Evolutionary conservation across 768 basidiomycete species (phyloP).

Genomic region (Collybia mongolica): DNA sequence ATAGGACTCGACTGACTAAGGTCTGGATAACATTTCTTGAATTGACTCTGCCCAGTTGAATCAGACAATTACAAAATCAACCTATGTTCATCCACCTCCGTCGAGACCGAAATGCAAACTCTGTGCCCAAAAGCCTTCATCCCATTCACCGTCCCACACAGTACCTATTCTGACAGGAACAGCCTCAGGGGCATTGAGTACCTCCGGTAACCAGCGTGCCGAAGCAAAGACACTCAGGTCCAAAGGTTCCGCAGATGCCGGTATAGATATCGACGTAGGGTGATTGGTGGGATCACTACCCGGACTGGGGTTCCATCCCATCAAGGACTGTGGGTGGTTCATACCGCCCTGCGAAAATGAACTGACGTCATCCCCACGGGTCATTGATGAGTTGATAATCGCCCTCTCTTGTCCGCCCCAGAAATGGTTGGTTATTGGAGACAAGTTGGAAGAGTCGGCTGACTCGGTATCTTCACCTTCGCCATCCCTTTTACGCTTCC

Average conservation of each 20-base stretch:
- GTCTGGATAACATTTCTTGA: too few species aligned
- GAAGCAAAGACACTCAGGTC: slow-evolving; percentile 5
- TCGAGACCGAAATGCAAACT: not conserved
- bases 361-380: not conserved
- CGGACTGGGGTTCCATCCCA: too few species aligned
- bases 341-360: not conserved
- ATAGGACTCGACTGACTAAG: too few species aligned
- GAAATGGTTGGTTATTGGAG: not conserved
- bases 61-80: too few species aligned
- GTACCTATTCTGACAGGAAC: slow-evolving; percentile 7
- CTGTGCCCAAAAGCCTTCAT: slow-evolving; percentile 5
- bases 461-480: slow-evolving; percentile 1
- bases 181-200: not conserved
- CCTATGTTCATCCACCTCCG: too few species aligned
- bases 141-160: slow-evolving; percentile 16
- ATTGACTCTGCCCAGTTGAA: too few species aligned
- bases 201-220: not conserved
- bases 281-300: too few species aligned
- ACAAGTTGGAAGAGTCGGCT: not conserved
- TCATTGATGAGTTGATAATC: not conserved
- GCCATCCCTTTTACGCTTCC: slow-evolving; percentile 19
- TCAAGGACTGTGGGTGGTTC: not conserved
- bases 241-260: slow-evolving; percentile 5
- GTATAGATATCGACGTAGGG: not conserved
- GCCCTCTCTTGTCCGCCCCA: too few species aligned